These are phyloP conservation scores for Zasmidium angulare DNA, from an alignment of 2,329 filamentous ascomycete genomes.

Conservation along the genomic window DNA sequence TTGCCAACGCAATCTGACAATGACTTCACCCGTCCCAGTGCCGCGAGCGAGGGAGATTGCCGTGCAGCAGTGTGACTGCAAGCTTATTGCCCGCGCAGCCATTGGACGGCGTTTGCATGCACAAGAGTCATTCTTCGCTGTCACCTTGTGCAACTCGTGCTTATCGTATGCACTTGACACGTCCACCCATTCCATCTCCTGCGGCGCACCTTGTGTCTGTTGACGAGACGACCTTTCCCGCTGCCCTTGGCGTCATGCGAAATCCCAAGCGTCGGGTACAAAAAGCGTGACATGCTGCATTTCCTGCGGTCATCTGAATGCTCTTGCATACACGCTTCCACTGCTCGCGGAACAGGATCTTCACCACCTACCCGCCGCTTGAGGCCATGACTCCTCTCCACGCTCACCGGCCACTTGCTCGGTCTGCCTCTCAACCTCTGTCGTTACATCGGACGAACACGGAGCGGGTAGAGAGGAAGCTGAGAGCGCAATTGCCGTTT, in stretches of 20 bases:
- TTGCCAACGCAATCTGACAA: slow-evolving; percentile 19
- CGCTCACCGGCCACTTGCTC: slow-evolving; percentile 6
- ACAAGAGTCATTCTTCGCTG: slow-evolving; percentile 24
- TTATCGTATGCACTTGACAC: slow-evolving; percentile 25
- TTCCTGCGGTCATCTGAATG: slow-evolving; percentile 6
- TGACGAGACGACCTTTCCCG: neutral
- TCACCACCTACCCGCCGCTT: neutral
- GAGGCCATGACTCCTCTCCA: neutral
- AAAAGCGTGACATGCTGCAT: slow-evolving; percentile 5
- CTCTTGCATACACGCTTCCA: neutral
- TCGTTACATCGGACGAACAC: slow-evolving; percentile 1
- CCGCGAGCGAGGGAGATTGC: slow-evolving; percentile 22
- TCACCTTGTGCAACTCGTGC: slow-evolving; percentile 14
- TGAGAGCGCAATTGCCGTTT: neutral
- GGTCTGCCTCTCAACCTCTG: slow-evolving; percentile 2
- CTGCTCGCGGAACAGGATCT: neutral
- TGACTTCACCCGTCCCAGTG: slow-evolving; percentile 20
- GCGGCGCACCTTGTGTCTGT: neutral
- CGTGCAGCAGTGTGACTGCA: slow-evolving; percentile 14
- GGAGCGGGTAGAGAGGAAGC: slow-evolving; percentile 2
- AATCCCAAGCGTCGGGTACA: neutral
- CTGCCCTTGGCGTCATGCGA: slow-evolving; percentile 3
- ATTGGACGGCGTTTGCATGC: slow-evolving; percentile 12
- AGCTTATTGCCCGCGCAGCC: slow-evolving; percentile 15
- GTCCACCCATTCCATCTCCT: neutral